Percentiles rank a stretch among this genome's conserved stretches.
Evolutionary conservation across 768 basidiomycete species (phyloP).

Genomic region (Boletus patriciae): DNA sequence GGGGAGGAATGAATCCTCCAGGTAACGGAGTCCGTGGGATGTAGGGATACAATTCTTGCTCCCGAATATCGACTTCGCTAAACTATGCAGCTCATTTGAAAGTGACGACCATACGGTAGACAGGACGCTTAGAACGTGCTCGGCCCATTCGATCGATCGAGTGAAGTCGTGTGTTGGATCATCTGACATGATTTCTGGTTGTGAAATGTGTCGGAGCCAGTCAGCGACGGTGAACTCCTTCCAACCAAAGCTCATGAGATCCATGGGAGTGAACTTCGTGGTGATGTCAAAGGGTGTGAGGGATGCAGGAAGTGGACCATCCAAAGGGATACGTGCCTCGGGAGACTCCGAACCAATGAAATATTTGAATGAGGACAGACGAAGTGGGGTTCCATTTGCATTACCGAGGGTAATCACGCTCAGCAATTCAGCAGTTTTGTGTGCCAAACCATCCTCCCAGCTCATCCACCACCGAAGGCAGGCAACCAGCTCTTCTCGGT

Average conservation of each 20-base stretch:
- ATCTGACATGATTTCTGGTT: constrained; percentile 39
- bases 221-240: constrained; percentile 67
- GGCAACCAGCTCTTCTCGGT: neutral
- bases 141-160: constrained; percentile 68
- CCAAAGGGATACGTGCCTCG: constrained; percentile 56
- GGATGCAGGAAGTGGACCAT: constrained; percentile 74
- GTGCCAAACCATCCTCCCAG: neutral
- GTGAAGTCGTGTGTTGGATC: constrained; percentile 58
- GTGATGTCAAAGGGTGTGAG: constrained; percentile 63
- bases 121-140: constrained; percentile 64
- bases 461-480: constrained; percentile 6
- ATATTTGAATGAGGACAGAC: constrained; percentile 60
- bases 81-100: constrained; percentile 27
- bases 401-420: constrained; percentile 41
- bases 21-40: neutral
- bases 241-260: constrained; percentile 69
- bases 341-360: constrained; percentile 55
- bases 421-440: neutral
- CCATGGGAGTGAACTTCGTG: constrained; percentile 50
- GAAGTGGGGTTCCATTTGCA: constrained; percentile 53
- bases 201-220: constrained; percentile 70
- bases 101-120: constrained; percentile 69
- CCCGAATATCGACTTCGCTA: neutral
- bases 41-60: neutral
- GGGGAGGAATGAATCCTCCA: constrained; percentile 59